phyloP scores from a whole-genome alignment of 1,139 yeast genomes.

The Blastobotrys malaysiensis region DNA sequence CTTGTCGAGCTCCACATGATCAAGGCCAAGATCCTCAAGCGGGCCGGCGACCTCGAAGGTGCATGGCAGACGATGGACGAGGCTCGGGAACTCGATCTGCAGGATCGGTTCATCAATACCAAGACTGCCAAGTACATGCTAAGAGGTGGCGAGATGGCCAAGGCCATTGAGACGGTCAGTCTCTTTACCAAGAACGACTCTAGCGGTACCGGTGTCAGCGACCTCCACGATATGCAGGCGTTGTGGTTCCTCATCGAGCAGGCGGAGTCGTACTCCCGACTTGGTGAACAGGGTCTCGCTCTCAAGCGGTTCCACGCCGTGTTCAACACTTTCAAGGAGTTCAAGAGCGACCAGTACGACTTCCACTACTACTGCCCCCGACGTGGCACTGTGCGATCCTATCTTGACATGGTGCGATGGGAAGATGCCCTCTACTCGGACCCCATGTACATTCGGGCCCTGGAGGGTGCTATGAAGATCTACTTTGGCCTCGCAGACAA shows the following conservation, averaged over 20 bases:
- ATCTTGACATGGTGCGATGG: constrained; percentile 72
- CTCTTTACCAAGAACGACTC: constrained; percentile 81
- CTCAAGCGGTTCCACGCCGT: constrained; percentile 72
- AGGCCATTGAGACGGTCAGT: constrained; percentile 70
- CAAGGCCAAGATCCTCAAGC: constrained; percentile 78
- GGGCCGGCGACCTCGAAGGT: constrained; percentile 50
- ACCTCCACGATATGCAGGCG: constrained; percentile 86
- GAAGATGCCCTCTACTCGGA: constrained; percentile 66
- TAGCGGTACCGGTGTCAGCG: constrained; percentile 74
- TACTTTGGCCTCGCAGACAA: constrained; percentile 42
- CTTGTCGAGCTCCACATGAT: constrained; percentile 74
- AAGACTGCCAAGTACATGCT: constrained; percentile 79
- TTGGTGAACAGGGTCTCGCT: constrained; percentile 56
- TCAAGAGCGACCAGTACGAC: constrained; percentile 81
- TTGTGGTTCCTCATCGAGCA: constrained; percentile 82
- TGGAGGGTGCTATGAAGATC: constrained; percentile 57
- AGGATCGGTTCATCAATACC: constrained; percentile 87
- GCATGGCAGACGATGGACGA: constrained; percentile 66
- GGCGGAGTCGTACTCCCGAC: constrained; percentile 70
- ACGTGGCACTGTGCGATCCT: constrained; percentile 84
- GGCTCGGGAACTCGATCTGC: constrained; percentile 75
- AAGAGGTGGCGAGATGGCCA: constrained; percentile 71
- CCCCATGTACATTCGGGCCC: constrained; percentile 66
- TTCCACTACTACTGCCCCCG: constrained; percentile 92
- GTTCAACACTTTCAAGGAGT: constrained; percentile 61